phyloP scores from a whole-genome alignment of 371 early-diverging fungal species.

The Rhizopus arrhizus region DNA sequence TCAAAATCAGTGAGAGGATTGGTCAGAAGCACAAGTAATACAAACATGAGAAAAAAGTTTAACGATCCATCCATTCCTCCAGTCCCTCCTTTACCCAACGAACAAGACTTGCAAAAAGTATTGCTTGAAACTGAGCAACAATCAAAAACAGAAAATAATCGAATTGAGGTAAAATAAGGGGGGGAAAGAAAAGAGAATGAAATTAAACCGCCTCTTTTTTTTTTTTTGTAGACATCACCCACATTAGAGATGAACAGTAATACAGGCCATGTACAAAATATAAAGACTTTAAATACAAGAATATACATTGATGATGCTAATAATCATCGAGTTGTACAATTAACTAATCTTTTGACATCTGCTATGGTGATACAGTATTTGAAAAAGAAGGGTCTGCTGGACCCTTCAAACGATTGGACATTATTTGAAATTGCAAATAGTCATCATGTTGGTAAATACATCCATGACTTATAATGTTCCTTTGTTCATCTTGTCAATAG shows the following conservation, averaged over 20 bases:
- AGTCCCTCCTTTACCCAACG: background rate
- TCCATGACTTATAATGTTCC: no score
- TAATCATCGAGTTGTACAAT: conserved; percentile 72
- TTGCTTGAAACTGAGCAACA: no score
- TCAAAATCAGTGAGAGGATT: conserved; percentile 20
- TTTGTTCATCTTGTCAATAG: conserved; percentile 32
- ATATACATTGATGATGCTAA: conserved; percentile 82
- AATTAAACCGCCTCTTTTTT: background rate
- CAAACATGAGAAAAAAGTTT: background rate
- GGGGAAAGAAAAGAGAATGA: background rate
- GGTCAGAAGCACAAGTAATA: background rate
- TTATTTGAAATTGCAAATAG: conserved; percentile 88
- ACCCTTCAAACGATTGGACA: conserved; percentile 74
- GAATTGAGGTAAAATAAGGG: background rate
- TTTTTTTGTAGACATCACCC: background rate
- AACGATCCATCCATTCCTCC: background rate
- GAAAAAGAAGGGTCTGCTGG: conserved; percentile 59
- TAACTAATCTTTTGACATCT: conserved; percentile 75
- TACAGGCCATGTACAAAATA: conserved; percentile 24
- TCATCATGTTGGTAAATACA: conserved; percentile 59
- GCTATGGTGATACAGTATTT: conserved; percentile 73
- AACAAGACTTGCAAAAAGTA: no score
- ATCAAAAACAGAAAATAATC: background rate
- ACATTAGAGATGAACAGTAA: conserved; percentile 7
- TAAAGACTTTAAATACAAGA: conserved; percentile 70